Base-by-base conservation (phyloP, 441 rosid genomes). In the Erysimum pusillum region DNA sequence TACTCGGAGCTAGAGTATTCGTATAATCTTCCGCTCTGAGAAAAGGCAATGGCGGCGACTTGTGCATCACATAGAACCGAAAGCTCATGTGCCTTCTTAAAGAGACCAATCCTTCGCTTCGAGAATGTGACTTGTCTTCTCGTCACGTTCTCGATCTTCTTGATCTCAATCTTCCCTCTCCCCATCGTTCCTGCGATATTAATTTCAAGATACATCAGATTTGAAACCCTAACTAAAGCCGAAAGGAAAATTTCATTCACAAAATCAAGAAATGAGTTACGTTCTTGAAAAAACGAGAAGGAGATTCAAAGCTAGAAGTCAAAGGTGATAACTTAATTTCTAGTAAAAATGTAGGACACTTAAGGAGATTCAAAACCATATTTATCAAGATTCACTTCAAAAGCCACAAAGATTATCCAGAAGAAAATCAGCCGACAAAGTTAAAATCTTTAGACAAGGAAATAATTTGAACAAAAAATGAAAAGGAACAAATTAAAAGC, bases 61-160 rank as follows among this genome's bases (percentile, higher is more conserved):
- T 90, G 89, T 9, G 86, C 95, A 71, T 90, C 94, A 32, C 92
- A 90, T 5, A 88, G 83, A 75, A 87, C 86, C 2, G 91, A 86
- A 25, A 90, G 87, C 86, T 90, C 91, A 31, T 67, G 71, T 45
- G 96, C 96, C 72, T 90, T 90, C 87, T 90, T 89, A 68, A 90
- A 44, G 42, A 90, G 82, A 69, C 93, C 93, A 7, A 52, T 87
- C 71, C 89, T 85, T 31, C 95, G 82, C 83, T 90, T 88, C 2
- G 88, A 86, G 64, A 90, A 90, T 13, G 91, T 90, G 76, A 87
- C 91, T 83, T 88, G 93, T 81, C 93, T 69, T 83, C 87, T 88
- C 12, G 88, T 76, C 7, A 42, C 60, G 53, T 88, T 88, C 78
- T 90, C 93, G 45, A 90, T 88, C 77, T 76, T 81, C 77, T 76